Conservation (phyloP, 805 yeast species). For the Saccharomyces jurei region DNA sequence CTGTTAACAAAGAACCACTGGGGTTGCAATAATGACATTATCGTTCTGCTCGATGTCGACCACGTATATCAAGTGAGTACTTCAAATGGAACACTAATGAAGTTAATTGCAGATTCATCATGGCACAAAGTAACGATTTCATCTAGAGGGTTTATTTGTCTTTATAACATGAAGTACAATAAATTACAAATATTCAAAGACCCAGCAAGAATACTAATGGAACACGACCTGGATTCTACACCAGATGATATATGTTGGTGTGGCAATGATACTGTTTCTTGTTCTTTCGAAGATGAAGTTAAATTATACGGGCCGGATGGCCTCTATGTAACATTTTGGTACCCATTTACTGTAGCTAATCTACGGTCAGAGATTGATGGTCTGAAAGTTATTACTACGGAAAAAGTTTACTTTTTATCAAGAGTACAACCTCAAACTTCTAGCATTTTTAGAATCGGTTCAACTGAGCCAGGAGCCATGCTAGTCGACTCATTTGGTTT, state of each 20-base stretch:
- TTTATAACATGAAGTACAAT: slow-evolving; percentile 35
- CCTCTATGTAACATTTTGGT: slow-evolving; percentile 41
- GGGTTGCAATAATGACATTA: slow-evolving; percentile 14
- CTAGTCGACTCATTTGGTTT: slow-evolving; percentile 70
- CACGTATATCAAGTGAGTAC: slow-evolving; percentile 13
- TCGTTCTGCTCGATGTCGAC: slow-evolving; percentile 20
- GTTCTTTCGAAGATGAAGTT: slow-evolving; percentile 52
- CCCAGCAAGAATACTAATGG: slow-evolving; percentile 18
- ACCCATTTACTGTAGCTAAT: slow-evolving; percentile 36
- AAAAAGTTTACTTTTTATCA: slow-evolving; percentile 51
- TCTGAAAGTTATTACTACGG: slow-evolving; percentile 50
- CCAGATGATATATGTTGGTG: slow-evolving; percentile 68
- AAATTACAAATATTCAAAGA: slow-evolving; percentile 43
- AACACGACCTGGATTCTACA: slow-evolving; percentile 18
- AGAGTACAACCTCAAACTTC: slow-evolving; percentile 52
- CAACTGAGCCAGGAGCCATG: slow-evolving; percentile 74
- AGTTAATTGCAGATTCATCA: slow-evolving; percentile 9
- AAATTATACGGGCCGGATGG: slow-evolving; percentile 64
- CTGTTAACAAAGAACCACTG: slow-evolving; percentile 26
- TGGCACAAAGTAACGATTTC: slow-evolving; percentile 26
- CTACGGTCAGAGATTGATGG: slow-evolving; percentile 61
- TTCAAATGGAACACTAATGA: slow-evolving; percentile 2
- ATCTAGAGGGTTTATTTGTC: slow-evolving; percentile 37
- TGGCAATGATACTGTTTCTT: slow-evolving; percentile 70
- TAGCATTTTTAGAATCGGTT: slow-evolving; percentile 72